Evolutionary conservation across 192 early-diverging fungal species (phyloP), one percentile per base, ranked within the genome.

Genomic region (Chytriomyces sp.): DNA sequence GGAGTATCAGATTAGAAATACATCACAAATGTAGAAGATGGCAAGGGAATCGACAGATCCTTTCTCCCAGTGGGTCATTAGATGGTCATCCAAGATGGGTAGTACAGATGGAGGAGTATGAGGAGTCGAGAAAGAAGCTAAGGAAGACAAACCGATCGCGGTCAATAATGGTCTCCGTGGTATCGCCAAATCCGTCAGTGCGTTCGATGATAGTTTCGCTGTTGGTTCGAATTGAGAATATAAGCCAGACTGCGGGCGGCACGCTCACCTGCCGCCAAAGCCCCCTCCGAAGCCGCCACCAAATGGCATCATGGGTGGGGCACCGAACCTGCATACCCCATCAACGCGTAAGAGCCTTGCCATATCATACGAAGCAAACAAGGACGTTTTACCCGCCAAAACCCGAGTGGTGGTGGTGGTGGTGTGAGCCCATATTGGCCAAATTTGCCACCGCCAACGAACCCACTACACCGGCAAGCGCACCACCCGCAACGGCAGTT

Each of bases 401-500:
- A 49, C 10, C 10, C n/a, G 8, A 12, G n/a, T 49, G 44, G 8
- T 49, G n/a, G n/a, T 49, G 44, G 10, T 12, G 44, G 8, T 8
- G n/a, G 44, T 12, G n/a, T 8, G n/a, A 49, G 44, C 25, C 25
- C 32, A 52, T 68, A 34, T 5, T n/a, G 19, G 8, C 12, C 6
- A 65, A 12, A 12, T 32, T 52, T 30, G 52, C 31, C n/a, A 55
- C 52, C 0, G 65, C 65, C 4, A 68, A 26, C 31, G 36, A 25
- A 37, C 65, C 65, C 25, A 34, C 65, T 19, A 52, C 65, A 37
- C 65, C 65, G 22, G 14, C 22, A 49, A 52, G 19, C 14, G 33
- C 33, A 34, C 65, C 65, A 33, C 65, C 65, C 12, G 5, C 65
- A 5, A 68, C 65, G 37, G 65, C 65, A 8, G 34, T 31, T 17